These are phyloP conservation scores for Galerina marginata DNA, from an alignment of 768 basidiomycete genomes.

Conservation along the genomic window DNA sequence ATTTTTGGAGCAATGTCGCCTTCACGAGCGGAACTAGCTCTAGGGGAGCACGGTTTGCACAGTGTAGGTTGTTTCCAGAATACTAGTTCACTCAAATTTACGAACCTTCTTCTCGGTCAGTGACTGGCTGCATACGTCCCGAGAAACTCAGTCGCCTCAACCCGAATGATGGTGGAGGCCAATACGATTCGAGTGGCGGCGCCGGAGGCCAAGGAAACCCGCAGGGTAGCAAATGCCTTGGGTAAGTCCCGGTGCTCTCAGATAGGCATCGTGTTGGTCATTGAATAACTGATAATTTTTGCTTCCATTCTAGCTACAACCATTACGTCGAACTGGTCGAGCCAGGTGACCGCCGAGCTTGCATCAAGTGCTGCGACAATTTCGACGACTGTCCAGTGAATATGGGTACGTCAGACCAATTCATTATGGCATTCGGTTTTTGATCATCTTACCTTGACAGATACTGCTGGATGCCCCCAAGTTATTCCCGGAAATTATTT, in stretches of 20 bases:
- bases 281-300: neutral
- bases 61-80: slow-evolving; percentile 37
- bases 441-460: slow-evolving; percentile 27
- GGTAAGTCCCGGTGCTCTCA: slow-evolving; percentile 31
- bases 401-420: slow-evolving; percentile 37
- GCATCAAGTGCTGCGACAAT: slow-evolving; percentile 64
- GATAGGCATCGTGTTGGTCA: neutral
- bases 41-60: slow-evolving; percentile 48
- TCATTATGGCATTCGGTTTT: neutral
- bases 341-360: slow-evolving; percentile 52
- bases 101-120: slow-evolving; percentile 28
- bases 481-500: slow-evolving; percentile 61
- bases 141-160: slow-evolving; percentile 47
- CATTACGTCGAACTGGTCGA: slow-evolving; percentile 65
- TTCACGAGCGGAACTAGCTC: slow-evolving; percentile 50
- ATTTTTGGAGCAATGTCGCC: slow-evolving; percentile 58
- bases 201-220: slow-evolving; percentile 55
- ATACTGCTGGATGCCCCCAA: slow-evolving; percentile 53
- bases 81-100: neutral
- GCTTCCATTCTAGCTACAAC: slow-evolving; percentile 44
- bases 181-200: slow-evolving; percentile 63
- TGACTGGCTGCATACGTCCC: slow-evolving; percentile 60
- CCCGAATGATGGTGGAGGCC: slow-evolving; percentile 53
- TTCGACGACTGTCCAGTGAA: slow-evolving; percentile 54
- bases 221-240: slow-evolving; percentile 51